Conservation (phyloP, 805 yeast species). For the Peterozyma toletana region DNA sequence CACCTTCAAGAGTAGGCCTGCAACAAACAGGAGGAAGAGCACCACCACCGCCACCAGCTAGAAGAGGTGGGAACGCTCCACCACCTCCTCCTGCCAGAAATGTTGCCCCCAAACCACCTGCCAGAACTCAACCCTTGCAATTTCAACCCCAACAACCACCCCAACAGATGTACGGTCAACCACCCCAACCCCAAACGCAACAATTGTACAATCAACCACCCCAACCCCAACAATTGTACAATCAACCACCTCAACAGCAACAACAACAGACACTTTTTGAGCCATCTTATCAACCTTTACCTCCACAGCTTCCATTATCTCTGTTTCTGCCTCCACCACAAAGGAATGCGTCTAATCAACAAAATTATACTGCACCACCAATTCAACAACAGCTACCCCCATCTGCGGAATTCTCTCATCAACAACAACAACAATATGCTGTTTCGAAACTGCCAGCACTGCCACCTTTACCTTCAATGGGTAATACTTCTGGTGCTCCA, state of each 20-base stretch:
- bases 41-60: slow-evolving; percentile 12
- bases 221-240: slow-evolving; percentile 13
- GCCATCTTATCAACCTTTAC: slow-evolving; percentile 27
- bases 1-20: slow-evolving; percentile 8
- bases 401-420: slow-evolving; percentile 1
- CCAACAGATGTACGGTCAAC: slow-evolving; percentile 3
- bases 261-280: slow-evolving; percentile 23
- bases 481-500: slow-evolving; percentile 1
- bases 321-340: slow-evolving; percentile 15
- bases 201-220: slow-evolving; percentile 14
- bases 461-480: too few species aligned
- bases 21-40: slow-evolving; percentile 22
- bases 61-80: slow-evolving; percentile 13
- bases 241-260: slow-evolving; percentile 16
- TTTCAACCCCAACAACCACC: slow-evolving; percentile 5
- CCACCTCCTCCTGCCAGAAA: slow-evolving; percentile 28
- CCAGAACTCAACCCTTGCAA: slow-evolving; percentile 9
- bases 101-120: slow-evolving; percentile 12
- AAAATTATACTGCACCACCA: too few species aligned
- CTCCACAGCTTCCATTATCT: slow-evolving; percentile 15
- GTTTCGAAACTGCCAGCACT: slow-evolving; percentile 11
- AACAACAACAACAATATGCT: slow-evolving; percentile 13
- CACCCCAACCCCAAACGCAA: too few species aligned
- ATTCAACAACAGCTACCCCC: slow-evolving; percentile 4
- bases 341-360: too few species aligned